Conservation (phyloP, 129 eudicot species). For the Escallonia herrerae region DNA sequence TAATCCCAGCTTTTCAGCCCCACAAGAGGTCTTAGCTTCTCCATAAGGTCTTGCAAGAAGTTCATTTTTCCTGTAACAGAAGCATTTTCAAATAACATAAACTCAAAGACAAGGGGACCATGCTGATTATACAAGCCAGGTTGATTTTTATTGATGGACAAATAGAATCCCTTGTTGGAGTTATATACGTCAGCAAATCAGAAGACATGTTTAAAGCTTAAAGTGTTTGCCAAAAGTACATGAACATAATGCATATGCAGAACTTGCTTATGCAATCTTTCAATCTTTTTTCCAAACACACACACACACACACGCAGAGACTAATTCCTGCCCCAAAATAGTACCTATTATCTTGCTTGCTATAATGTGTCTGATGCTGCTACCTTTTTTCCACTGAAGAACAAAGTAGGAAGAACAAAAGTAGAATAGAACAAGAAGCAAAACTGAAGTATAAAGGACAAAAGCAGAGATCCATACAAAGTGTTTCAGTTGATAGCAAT, state of each 20-base stretch:
- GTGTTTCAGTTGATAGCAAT: conserved; percentile 16
- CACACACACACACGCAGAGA: background rate
- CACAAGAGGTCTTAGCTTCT: conserved; percentile 59
- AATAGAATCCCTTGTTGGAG: background rate
- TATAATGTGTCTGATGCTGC: background rate
- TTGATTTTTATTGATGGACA: background rate
- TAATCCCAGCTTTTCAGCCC: conserved; percentile 78
- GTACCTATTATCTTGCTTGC: background rate
- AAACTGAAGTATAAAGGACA: conserved; percentile 1
- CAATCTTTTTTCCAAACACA: too few relatives aligned
- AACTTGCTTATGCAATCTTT: background rate
- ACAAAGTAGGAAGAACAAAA: conserved; percentile 1
- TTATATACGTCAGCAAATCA: conserved; percentile 9
- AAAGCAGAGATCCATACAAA: too few relatives aligned
- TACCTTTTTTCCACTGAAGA: background rate
- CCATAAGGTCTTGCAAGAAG: conserved; percentile 48
- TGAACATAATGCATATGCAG: background rate
- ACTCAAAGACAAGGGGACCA: background rate
- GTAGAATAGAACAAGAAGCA: conserved; percentile 11
- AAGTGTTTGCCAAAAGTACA: background rate
- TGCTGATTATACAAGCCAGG: background rate
- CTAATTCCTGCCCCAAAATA: background rate
- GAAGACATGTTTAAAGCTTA: conserved; percentile 1
- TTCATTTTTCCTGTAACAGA: conserved; percentile 30
- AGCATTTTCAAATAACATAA: background rate